These are phyloP conservation scores for Clavariopsis aquatica DNA, from an alignment of 495 filamentous ascomycete species.

Conservation along the genomic window DNA sequence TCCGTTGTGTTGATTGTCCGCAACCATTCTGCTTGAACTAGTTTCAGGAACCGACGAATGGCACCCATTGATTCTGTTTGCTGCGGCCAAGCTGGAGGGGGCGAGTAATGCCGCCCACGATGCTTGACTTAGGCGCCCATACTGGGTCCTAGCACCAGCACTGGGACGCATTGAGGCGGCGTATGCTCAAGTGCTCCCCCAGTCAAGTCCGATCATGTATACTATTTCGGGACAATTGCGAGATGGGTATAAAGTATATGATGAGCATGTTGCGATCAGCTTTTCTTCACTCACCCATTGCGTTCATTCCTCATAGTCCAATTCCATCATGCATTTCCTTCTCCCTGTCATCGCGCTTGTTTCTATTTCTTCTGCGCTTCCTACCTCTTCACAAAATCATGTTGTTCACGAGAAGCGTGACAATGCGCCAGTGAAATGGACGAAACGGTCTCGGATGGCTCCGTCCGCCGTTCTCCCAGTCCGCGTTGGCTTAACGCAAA, in stretches of 20 bases:
- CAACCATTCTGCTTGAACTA: not conserved
- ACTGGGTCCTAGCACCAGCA: not conserved
- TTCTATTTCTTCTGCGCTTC: conserved; percentile 12
- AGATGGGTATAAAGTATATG: not conserved
- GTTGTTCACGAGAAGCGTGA: conserved; percentile 41
- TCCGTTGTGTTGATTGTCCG: not conserved
- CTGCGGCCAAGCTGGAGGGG: not conserved
- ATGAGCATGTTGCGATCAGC: not conserved
- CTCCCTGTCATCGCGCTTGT: not conserved
- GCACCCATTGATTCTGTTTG: not conserved
- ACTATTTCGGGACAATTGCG: not conserved
- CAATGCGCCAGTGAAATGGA: conserved; percentile 31
- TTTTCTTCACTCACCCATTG: not conserved
- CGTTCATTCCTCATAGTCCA: not conserved
- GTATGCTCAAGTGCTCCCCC: too few relatives aligned
- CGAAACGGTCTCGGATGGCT: conserved; percentile 29
- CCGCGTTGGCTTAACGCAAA: conserved; percentile 48
- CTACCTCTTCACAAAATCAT: conserved; percentile 16
- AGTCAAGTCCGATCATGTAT: not conserved
- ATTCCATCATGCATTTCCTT: conserved; percentile 12
- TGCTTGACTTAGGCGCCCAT: not conserved
- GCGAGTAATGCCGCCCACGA: not conserved
- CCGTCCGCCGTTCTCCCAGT: conserved; percentile 29
- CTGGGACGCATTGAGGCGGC: not conserved
- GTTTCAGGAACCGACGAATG: not conserved